A percentile compares a stretch with the other conserved stretches of the same genome.
Evolutionary conservation across 2,329 filamentous ascomycete genomes (phyloP).

Genomic region (Fonsecaea monophora): DNA sequence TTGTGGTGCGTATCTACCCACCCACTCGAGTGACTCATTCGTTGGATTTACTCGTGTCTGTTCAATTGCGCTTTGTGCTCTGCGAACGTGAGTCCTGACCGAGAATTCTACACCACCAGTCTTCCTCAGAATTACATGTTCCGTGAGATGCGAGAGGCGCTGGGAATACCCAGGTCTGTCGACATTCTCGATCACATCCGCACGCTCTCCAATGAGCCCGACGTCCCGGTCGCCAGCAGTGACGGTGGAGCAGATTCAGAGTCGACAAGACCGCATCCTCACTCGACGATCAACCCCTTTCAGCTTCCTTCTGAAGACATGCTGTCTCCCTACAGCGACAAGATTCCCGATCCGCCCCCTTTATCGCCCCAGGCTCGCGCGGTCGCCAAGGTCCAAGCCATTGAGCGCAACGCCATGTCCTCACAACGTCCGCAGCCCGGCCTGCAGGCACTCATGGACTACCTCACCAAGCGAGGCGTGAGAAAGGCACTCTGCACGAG

Average conservation of each 20-base stretch:
- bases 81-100: background rate
- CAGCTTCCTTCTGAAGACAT: constrained; percentile 24
- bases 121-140: constrained; percentile 98
- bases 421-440: constrained; percentile 82
- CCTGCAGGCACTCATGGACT: constrained; percentile 77
- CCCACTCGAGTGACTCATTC: background rate
- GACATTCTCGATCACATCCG: constrained; percentile 94
- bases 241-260: background rate
- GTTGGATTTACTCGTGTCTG: background rate
- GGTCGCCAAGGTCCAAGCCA: constrained; percentile 73
- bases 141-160: constrained; percentile 75
- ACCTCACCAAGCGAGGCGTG: constrained; percentile 68
- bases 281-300: constrained; percentile 17
- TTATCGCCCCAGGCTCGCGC: constrained; percentile 54
- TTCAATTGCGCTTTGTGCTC: too few species aligned
- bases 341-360: constrained; percentile 36
- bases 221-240: constrained; percentile 55
- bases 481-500: constrained; percentile 89
- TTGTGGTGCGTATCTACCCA: constrained; percentile 69
- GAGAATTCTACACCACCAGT: constrained; percentile 54
- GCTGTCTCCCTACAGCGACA: constrained; percentile 22
- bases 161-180: constrained; percentile 72
- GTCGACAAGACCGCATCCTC: background rate
- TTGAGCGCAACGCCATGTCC: constrained; percentile 82
- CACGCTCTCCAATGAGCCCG: constrained; percentile 65